phyloP scores from a whole-genome alignment of 805 yeast genomes.

The Metschnikowia lochheadii region DNA sequence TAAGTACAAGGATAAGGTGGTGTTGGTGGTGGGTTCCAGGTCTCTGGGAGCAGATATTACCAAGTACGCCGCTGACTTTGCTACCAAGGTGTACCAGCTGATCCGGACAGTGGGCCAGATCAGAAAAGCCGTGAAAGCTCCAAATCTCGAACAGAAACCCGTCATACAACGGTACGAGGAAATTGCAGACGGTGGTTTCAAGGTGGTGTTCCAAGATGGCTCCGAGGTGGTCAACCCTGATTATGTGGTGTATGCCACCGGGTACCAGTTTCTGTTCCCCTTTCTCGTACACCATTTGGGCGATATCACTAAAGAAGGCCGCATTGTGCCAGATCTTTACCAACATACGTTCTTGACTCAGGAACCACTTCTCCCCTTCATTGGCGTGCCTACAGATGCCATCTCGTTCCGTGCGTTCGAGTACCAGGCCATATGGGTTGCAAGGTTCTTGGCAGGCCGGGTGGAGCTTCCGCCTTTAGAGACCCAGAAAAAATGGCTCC shows the following conservation, averaged over 20 bases:
- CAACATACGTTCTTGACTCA: slow-evolving; percentile 53
- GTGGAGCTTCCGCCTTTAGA: slow-evolving; percentile 45
- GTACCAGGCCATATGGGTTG: slow-evolving; percentile 61
- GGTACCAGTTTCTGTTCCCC: slow-evolving; percentile 66
- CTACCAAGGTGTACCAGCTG: slow-evolving; percentile 26
- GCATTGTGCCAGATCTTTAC: slow-evolving; percentile 45
- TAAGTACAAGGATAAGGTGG: slow-evolving; percentile 23
- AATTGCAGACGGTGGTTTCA: slow-evolving; percentile 24
- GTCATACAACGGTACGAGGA: slow-evolving; percentile 21
- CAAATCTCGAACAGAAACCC: slow-evolving; percentile 24
- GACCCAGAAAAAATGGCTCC: slow-evolving; percentile 45
- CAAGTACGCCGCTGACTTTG: slow-evolving; percentile 22
- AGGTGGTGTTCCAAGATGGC: slow-evolving; percentile 49
- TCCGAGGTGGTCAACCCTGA: slow-evolving; percentile 46
- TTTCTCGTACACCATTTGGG: slow-evolving; percentile 47
- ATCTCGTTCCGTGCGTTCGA: slow-evolving; percentile 60
- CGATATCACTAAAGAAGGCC: slow-evolving; percentile 33
- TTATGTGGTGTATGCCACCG: slow-evolving; percentile 65
- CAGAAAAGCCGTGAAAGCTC: slow-evolving; percentile 7
- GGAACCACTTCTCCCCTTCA: slow-evolving; percentile 62
- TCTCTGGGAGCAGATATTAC: slow-evolving; percentile 30
- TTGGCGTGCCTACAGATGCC: slow-evolving; percentile 59
- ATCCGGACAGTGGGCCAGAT: slow-evolving; percentile 17
- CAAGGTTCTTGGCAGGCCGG: slow-evolving; percentile 58
- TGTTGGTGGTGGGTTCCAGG: slow-evolving; percentile 25